phyloP scores from a whole-genome alignment of 257 asterid species.

The Fraxinus quadrangulata region DNA sequence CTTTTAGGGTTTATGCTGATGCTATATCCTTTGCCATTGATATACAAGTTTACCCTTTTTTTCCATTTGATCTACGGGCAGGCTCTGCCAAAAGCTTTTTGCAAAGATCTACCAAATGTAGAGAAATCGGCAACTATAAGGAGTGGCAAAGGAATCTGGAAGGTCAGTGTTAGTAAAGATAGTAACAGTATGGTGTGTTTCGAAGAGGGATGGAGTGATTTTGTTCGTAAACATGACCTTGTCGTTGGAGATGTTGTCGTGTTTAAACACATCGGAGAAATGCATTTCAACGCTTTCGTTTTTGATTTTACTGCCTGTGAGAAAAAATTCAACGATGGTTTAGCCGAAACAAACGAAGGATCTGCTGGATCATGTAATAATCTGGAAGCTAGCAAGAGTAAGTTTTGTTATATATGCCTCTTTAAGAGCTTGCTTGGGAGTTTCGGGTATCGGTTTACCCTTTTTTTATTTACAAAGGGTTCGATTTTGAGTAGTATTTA shows the following conservation, averaged over 20 bases:
- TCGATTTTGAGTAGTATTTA: too few relatives aligned
- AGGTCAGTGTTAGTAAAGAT: constrained; percentile 6
- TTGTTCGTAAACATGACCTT: constrained; percentile 16
- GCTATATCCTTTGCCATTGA: too few relatives aligned
- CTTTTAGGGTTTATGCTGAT: too few relatives aligned
- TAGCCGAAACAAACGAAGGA: too few relatives aligned
- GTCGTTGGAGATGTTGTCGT: constrained; percentile 21
- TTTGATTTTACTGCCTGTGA: constrained; percentile 25
- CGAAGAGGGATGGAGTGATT: constrained; percentile 26
- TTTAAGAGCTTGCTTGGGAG: too few relatives aligned
- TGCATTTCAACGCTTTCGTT: constrained; percentile 22
- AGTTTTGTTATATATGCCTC: background rate
- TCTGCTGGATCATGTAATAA: background rate
- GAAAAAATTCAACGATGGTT: background rate
- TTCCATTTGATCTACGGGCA: background rate
- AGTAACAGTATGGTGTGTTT: background rate
- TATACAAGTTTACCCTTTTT: too few relatives aligned
- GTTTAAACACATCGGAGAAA: constrained; percentile 14
- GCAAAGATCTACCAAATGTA: background rate
- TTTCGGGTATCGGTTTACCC: too few relatives aligned
- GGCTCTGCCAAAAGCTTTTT: constrained; percentile 22
- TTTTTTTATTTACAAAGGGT: too few relatives aligned
- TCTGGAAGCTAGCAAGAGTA: background rate
- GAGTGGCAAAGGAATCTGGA: constrained; percentile 21
- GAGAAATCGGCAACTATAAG: constrained; percentile 12